These are phyloP conservation scores for Corallochytrium limacisporum DNA, from an alignment of 78 protist species.

Conservation along the genomic window DNA sequence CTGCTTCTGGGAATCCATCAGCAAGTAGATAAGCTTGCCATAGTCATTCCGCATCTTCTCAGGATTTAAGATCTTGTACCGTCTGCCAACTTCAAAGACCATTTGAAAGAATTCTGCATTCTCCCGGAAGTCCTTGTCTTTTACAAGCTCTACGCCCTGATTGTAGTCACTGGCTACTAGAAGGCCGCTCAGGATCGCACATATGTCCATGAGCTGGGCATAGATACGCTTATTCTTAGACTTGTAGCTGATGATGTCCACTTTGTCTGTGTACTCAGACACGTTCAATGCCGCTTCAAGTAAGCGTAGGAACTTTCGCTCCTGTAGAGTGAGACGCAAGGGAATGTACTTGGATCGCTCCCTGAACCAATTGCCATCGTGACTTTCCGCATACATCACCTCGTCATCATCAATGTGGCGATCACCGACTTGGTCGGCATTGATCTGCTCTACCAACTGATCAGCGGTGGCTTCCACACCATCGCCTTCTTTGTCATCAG, in stretches of 20 bases:
- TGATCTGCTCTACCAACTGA: neutral
- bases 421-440: neutral
- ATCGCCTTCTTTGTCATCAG: neutral
- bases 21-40: slow-evolving; percentile 71
- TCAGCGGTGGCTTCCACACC: too few species aligned
- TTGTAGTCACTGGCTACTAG: slow-evolving; percentile 58
- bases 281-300: slow-evolving; percentile 64
- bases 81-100: slow-evolving; percentile 69
- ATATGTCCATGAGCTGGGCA: slow-evolving; percentile 48
- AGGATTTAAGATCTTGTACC: slow-evolving; percentile 84
- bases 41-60: slow-evolving; percentile 47
- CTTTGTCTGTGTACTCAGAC: slow-evolving; percentile 69
- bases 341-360: slow-evolving; percentile 43
- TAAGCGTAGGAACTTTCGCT: slow-evolving; percentile 54
- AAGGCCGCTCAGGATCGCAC: slow-evolving; percentile 59
- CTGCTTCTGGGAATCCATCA: slow-evolving; percentile 45
- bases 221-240: slow-evolving; percentile 23
- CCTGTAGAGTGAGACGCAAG: slow-evolving; percentile 41
- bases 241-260: slow-evolving; percentile 11
- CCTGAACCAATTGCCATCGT: neutral
- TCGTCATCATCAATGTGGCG: neutral
- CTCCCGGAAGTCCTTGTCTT: slow-evolving; percentile 41
- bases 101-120: slow-evolving; percentile 42
- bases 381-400: neutral
- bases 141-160: slow-evolving; percentile 47